Percentiles rank a stretch among this genome's conserved stretches.
phyloP scores from a whole-genome alignment of 1,284 basidiomycete genomes.

The Boletus sp. region DNA sequence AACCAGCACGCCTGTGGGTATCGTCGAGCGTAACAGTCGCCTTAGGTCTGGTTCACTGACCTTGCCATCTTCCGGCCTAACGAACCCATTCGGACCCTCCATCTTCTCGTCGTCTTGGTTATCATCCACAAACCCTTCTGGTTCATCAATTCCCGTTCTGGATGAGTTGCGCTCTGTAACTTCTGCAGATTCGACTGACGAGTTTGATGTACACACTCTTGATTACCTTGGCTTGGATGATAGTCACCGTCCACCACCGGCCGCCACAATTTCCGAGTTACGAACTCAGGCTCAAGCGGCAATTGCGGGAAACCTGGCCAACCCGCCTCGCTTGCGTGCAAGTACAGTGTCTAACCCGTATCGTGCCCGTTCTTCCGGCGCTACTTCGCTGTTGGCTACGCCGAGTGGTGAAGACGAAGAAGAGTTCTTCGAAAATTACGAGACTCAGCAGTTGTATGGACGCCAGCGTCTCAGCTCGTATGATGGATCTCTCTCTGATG shows the following conservation, averaged over 20 bases:
- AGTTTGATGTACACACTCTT: slow-evolving; percentile 89
- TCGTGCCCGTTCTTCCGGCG: slow-evolving; percentile 55
- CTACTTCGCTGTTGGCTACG: slow-evolving; percentile 54
- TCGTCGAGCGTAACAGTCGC: slow-evolving; percentile 69
- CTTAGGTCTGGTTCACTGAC: slow-evolving; percentile 88
- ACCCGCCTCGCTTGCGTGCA: slow-evolving; percentile 78
- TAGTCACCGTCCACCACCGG: slow-evolving; percentile 56
- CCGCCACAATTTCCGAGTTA: slow-evolving; percentile 80
- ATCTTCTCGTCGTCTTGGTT: slow-evolving; percentile 88
- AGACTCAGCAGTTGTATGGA: slow-evolving; percentile 44
- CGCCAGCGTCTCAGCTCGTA: slow-evolving; percentile 57
- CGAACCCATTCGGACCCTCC: slow-evolving; percentile 82
- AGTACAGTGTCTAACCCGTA: slow-evolving; percentile 87
- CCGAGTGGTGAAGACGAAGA: slow-evolving; percentile 68
- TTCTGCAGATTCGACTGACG: slow-evolving; percentile 77
- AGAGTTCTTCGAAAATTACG: slow-evolving; percentile 62
- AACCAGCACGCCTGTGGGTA: slow-evolving; percentile 55
- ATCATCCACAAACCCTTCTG: slow-evolving; percentile 55
- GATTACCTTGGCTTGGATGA: slow-evolving; percentile 94
- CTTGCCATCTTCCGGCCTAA: slow-evolving; percentile 70
- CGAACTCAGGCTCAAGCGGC: slow-evolving; percentile 84
- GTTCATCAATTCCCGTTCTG: slow-evolving; percentile 57
- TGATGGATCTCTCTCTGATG: slow-evolving; percentile 49
- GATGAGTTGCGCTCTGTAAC: slow-evolving; percentile 78
- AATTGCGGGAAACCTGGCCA: slow-evolving; percentile 76